phyloP scores from a whole-genome alignment of 129 eudicot genomes.

The Glebionis coronaria region DNA sequence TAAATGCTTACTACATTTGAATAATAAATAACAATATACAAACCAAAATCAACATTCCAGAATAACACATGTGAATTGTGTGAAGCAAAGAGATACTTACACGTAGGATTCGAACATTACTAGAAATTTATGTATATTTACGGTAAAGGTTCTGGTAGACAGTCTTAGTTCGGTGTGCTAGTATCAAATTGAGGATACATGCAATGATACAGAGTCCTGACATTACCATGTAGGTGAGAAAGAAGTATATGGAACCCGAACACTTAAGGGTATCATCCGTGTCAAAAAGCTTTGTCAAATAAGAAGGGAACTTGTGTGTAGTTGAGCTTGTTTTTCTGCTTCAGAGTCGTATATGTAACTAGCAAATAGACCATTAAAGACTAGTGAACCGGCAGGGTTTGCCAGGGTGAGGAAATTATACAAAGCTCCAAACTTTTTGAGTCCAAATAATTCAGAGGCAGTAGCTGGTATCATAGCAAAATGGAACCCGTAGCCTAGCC shows the following conservation, averaged over 20 bases:
- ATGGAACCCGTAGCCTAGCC: slow-evolving; percentile 96
- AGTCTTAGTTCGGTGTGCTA: slow-evolving; percentile 70
- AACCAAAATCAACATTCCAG: slow-evolving; percentile 18
- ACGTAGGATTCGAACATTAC: background rate
- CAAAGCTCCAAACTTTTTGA: slow-evolving; percentile 86
- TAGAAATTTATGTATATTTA: slow-evolving; percentile 33
- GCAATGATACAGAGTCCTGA: slow-evolving; percentile 82
- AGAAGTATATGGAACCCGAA: slow-evolving; percentile 78
- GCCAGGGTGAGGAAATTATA: slow-evolving; percentile 95
- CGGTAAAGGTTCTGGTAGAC: slow-evolving; percentile 84
- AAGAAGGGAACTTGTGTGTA: slow-evolving; percentile 34
- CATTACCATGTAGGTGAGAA: slow-evolving; percentile 70
- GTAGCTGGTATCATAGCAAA: slow-evolving; percentile 96
- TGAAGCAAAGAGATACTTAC: background rate
- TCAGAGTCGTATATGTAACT: slow-evolving; percentile 84
- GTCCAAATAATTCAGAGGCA: slow-evolving; percentile 88
- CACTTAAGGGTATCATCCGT: slow-evolving; percentile 68
- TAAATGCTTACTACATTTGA: slow-evolving; percentile 4
- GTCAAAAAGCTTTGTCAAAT: slow-evolving; percentile 31
- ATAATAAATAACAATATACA: slow-evolving; percentile 20
- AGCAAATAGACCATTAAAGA: slow-evolving; percentile 82
- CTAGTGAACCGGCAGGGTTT: slow-evolving; percentile 86
- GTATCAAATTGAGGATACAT: slow-evolving; percentile 65
- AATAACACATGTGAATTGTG: slow-evolving; percentile 12
- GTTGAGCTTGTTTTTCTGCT: slow-evolving; percentile 84